These are phyloP conservation scores for Pythium sukuiense DNA, from an alignment of 352 stramenopile genomes.

Conservation along the genomic window DNA sequence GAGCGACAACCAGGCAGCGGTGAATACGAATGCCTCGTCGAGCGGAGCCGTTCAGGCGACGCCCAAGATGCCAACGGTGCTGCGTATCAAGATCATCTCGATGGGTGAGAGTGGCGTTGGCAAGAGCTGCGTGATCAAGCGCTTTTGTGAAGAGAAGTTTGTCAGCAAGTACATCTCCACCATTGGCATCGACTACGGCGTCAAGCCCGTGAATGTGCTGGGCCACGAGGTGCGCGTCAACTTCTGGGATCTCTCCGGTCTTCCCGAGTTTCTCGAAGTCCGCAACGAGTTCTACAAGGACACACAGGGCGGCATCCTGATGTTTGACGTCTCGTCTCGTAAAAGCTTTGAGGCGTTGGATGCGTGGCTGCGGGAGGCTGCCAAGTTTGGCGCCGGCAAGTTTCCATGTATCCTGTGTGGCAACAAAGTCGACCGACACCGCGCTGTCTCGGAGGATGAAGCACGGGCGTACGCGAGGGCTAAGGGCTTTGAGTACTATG, in stretches of 20 bases:
- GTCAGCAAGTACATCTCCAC: slow-evolving; percentile 95
- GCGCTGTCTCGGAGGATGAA: slow-evolving; percentile 81
- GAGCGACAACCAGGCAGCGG: slow-evolving; percentile 6
- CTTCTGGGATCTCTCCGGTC: slow-evolving; percentile 93
- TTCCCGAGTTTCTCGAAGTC: slow-evolving; percentile 93
- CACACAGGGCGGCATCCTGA: slow-evolving; percentile 73
- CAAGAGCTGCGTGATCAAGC: slow-evolving; percentile 96
- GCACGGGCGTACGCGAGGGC: slow-evolving; percentile 62
- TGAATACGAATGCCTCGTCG: neutral
- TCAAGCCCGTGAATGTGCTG: slow-evolving; percentile 86
- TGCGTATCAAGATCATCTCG: slow-evolving; percentile 94
- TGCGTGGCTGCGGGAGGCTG: slow-evolving; percentile 86
- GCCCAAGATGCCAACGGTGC: slow-evolving; percentile 36
- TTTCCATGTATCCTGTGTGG: slow-evolving; percentile 89
- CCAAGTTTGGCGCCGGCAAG: slow-evolving; percentile 85
- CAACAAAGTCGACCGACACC: slow-evolving; percentile 89
- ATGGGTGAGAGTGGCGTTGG: slow-evolving; percentile 89
- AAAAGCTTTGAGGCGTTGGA: slow-evolving; percentile 87
- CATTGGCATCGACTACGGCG: slow-evolving; percentile 95
- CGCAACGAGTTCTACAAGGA: slow-evolving; percentile 98
- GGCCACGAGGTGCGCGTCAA: slow-evolving; percentile 87
- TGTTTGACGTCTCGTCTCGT: slow-evolving; percentile 77
- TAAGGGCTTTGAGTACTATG: slow-evolving; percentile 90
- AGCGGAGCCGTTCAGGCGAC: neutral
- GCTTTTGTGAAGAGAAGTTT: slow-evolving; percentile 95